These are phyloP conservation scores for Torulaspora quercuum DNA, from an alignment of 805 yeast species.

Conservation along the genomic window DNA sequence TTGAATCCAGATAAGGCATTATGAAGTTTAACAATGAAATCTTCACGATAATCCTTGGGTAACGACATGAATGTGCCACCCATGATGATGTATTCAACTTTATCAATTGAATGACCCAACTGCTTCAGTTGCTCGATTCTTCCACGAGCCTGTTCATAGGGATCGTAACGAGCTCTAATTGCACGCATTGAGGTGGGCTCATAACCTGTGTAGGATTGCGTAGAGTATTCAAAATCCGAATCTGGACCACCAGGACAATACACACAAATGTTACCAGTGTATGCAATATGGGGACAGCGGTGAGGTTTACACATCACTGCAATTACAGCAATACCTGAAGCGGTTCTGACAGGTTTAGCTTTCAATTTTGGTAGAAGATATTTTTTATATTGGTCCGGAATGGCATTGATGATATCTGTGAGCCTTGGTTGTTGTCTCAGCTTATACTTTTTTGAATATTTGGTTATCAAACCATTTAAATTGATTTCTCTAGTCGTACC, in stretches of 20 bases:
- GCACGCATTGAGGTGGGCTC: constrained; percentile 99
- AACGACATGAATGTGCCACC: constrained; percentile 98
- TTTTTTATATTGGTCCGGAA: constrained; percentile 93
- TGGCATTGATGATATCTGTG: constrained; percentile 90
- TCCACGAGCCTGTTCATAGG: constrained; percentile 97
- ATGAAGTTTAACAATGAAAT: constrained; percentile 82
- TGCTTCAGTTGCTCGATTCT: constrained; percentile 93
- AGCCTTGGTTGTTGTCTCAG: constrained; percentile 88
- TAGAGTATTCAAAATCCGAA: constrained; percentile 94
- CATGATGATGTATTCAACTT: constrained; percentile 96
- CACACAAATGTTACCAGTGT: constrained; percentile 97
- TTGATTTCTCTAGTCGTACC: constrained; percentile 54
- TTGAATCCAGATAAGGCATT: constrained; percentile 93
- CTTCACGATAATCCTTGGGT: constrained; percentile 84
- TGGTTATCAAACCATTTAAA: constrained; percentile 81
- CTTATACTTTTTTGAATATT: constrained; percentile 85
- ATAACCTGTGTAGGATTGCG: constrained; percentile 97
- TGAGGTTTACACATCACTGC: constrained; percentile 99
- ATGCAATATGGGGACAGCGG: constrained; percentile 98
- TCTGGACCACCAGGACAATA: constrained; percentile 99
- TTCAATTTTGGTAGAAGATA: constrained; percentile 87
- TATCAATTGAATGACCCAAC: constrained; percentile 93
- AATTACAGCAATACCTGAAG: constrained; percentile 97
- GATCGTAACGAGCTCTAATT: constrained; percentile 97
- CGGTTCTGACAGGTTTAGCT: constrained; percentile 99